These are phyloP conservation scores for Colletotrichum destructivum DNA, from an alignment of 2,329 filamentous ascomycete genomes.

Conservation along the genomic window DNA sequence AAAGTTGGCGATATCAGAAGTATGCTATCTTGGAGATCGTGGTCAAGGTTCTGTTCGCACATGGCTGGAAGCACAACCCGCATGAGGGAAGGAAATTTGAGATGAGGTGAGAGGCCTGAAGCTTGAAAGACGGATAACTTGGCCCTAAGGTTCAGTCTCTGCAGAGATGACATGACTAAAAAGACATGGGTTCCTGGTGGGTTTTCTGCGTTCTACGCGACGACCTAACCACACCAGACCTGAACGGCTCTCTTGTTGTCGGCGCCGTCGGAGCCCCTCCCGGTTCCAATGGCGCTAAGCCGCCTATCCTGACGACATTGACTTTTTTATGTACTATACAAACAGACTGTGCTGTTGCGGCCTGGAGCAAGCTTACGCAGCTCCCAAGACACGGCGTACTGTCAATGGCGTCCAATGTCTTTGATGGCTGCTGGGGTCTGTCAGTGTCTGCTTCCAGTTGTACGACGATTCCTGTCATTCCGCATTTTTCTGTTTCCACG, in stretches of 20 bases:
- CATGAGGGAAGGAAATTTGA: neutral
- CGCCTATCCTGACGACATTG: conserved; percentile 43
- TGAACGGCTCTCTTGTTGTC: conserved; percentile 4
- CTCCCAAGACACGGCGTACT: conserved; percentile 36
- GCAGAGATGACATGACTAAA: neutral
- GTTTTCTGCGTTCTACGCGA: neutral
- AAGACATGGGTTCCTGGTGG: neutral
- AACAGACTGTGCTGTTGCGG: neutral
- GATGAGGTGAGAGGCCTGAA: neutral
- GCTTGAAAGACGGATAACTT: neutral
- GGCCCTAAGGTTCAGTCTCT: too few species aligned
- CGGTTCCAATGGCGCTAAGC: conserved; percentile 34
- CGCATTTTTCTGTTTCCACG: neutral
- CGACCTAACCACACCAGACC: neutral
- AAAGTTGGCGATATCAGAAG: neutral
- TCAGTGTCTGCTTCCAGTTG: neutral
- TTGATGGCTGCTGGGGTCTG: neutral
- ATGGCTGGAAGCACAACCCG: neutral
- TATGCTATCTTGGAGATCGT: neutral
- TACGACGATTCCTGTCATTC: conserved; percentile 12
- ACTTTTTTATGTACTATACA: conserved; percentile 14
- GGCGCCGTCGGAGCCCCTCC: conserved; percentile 34
- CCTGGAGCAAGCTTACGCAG: conserved; percentile 36
- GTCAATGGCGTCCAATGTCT: conserved; percentile 24
- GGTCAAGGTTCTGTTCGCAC: neutral